Conservation (phyloP, 78 protist species). For the Mantamonas sphyraenae region DNA sequence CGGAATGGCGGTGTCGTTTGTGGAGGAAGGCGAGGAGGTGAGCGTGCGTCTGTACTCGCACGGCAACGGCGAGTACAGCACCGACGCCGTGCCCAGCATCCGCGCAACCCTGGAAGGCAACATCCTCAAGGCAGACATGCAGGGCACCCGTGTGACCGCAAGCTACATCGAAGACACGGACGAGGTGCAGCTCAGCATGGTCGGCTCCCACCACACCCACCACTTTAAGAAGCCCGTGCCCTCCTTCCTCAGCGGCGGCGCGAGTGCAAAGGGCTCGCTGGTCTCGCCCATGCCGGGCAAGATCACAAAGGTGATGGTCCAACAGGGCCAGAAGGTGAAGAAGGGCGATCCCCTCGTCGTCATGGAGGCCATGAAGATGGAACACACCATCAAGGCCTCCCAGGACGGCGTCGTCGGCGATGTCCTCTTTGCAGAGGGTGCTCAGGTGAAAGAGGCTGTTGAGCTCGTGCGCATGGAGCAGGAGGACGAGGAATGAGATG, state of each 20-base stretch:
- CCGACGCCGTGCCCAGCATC: background rate
- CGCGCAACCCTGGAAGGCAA: background rate
- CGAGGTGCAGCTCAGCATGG: no score
- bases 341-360: constrained; percentile 49
- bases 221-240: background rate
- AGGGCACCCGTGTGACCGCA: no score
- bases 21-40: background rate
- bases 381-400: no score
- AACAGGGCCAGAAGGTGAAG: constrained; percentile 34
- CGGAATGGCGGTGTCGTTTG: no score
- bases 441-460: background rate
- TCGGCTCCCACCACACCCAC: no score
- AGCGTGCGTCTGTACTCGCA: background rate
- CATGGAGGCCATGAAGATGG: constrained; percentile 83
- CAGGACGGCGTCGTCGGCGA: constrained; percentile 20
- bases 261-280: constrained; percentile 4
- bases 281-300: constrained; percentile 62
- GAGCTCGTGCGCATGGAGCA: no score
- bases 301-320: constrained; percentile 37
- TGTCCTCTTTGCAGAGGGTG: background rate
- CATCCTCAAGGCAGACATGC: background rate
- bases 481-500: no score
- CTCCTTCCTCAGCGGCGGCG: background rate
- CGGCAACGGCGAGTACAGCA: background rate
- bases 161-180: no score